Evolutionary conservation across 2,329 filamentous ascomycete genomes (phyloP).

Genomic region (Diaporthe destruens): DNA sequence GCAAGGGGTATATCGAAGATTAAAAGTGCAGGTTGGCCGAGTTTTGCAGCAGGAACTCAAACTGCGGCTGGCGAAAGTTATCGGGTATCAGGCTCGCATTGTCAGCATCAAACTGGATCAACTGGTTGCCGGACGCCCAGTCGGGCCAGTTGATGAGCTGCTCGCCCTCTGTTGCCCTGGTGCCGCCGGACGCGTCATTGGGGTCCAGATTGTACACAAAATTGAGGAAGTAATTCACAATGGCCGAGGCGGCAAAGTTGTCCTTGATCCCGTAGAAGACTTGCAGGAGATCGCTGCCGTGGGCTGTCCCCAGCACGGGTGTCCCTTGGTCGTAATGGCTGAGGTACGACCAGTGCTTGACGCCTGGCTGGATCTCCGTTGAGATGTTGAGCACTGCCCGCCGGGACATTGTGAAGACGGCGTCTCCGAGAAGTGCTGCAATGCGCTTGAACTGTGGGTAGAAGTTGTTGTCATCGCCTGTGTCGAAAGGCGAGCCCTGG

Average conservation of each 20-base stretch:
- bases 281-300: slow-evolving; percentile 77
- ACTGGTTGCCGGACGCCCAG: slow-evolving; percentile 47
- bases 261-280: slow-evolving; percentile 75
- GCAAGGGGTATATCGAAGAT: neutral
- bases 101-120: slow-evolving; percentile 29
- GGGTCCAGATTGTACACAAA: slow-evolving; percentile 80
- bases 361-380: slow-evolving; percentile 61
- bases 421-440: slow-evolving; percentile 80
- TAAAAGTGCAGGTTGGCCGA: slow-evolving; percentile 18
- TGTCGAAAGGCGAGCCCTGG: slow-evolving; percentile 79
- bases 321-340: slow-evolving; percentile 78
- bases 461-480: slow-evolving; percentile 73
- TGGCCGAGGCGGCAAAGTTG: slow-evolving; percentile 70
- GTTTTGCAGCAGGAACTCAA: slow-evolving; percentile 17
- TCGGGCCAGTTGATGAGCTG: slow-evolving; percentile 53
- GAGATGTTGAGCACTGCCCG: slow-evolving; percentile 70
- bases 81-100: slow-evolving; percentile 1
- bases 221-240: slow-evolving; percentile 78
- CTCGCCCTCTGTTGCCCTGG: slow-evolving; percentile 12
- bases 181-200: slow-evolving; percentile 64
- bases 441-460: slow-evolving; percentile 86
- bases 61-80: slow-evolving; percentile 28
- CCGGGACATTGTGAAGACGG: slow-evolving; percentile 79
- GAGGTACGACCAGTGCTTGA: slow-evolving; percentile 82
- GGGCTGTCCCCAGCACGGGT: slow-evolving; percentile 82